Conservation (phyloP, 2,329 filamentous ascomycete species). For the Fonsecaea pugnacius region DNA sequence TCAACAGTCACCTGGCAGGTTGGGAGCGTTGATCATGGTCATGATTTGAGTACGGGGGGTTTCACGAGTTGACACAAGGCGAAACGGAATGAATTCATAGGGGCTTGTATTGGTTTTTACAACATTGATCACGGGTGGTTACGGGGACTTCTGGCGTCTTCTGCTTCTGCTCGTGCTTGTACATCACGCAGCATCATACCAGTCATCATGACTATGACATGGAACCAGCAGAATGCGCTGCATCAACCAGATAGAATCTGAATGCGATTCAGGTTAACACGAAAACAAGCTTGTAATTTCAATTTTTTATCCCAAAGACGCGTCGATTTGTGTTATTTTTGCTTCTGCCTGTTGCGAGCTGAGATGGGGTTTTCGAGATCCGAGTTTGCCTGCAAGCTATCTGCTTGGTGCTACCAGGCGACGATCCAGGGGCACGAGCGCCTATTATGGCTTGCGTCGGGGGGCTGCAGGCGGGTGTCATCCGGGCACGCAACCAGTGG, state of each 20-base stretch:
- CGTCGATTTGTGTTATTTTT: neutral
- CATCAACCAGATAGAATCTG: constrained; percentile 33
- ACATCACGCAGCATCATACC: constrained; percentile 30
- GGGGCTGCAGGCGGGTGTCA: constrained; percentile 10
- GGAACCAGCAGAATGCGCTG: constrained; percentile 30
- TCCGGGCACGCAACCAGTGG: constrained; percentile 15
- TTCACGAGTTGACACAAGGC: constrained; percentile 33
- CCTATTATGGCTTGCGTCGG: neutral
- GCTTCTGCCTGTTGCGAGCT: neutral
- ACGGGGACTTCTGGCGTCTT: constrained; percentile 31
- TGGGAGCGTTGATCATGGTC: constrained; percentile 20
- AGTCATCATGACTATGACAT: constrained; percentile 32
- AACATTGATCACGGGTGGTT: constrained; percentile 31
- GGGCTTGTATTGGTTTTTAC: constrained; percentile 32
- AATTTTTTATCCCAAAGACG: neutral
- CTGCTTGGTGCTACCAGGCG: neutral
- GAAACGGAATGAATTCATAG: constrained; percentile 35
- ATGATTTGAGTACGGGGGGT: constrained; percentile 30
- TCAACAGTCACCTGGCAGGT: constrained; percentile 24
- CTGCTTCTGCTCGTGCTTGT: constrained; percentile 32
- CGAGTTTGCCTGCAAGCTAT: neutral
- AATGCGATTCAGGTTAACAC: constrained; percentile 32
- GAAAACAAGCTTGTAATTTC: neutral
- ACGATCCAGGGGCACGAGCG: neutral
- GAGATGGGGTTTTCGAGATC: neutral